Evolutionary conservation across 306 rosid genomes (phyloP).

Genomic region (Glycine tomentella): DNA sequence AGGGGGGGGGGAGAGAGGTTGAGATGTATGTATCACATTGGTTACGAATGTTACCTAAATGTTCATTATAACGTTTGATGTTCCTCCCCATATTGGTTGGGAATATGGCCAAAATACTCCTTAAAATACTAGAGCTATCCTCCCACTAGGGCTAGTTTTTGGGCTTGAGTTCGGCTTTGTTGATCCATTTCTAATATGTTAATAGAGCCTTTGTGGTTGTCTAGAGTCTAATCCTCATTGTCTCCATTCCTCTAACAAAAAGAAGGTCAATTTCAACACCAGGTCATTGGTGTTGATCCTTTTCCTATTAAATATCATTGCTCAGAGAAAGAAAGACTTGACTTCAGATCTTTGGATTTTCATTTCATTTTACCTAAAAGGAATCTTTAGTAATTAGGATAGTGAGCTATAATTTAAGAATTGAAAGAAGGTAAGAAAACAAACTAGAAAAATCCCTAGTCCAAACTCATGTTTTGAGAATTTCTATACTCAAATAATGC

Average conservation of each 20-base stretch:
- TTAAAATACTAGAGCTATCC: neutral
- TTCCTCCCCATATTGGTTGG: neutral
- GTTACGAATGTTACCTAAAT: neutral
- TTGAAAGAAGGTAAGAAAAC: neutral
- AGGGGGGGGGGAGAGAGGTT: too few relatives aligned
- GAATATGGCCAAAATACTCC: neutral
- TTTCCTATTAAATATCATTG: too few relatives aligned
- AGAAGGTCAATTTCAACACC: neutral
- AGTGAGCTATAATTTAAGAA: neutral
- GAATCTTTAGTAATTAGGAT: neutral
- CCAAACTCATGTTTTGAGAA: neutral
- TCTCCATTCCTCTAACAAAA: neutral
- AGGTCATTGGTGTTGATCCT: too few relatives aligned
- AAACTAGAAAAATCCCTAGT: constrained; percentile 17
- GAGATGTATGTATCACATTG: neutral
- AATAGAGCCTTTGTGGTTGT: too few relatives aligned
- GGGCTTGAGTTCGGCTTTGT: too few relatives aligned
- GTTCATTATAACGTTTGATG: neutral
- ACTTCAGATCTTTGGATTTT: constrained; percentile 16
- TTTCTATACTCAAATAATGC: constrained; percentile 15
- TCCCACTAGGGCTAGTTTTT: neutral
- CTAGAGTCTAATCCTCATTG: too few relatives aligned
- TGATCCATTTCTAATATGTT: too few relatives aligned
- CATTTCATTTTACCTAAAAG: neutral
- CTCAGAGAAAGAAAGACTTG: neutral